These are phyloP conservation scores for Fusarium sp. DNA, from an alignment of 2,329 filamentous ascomycete species.

Conservation along the genomic window DNA sequence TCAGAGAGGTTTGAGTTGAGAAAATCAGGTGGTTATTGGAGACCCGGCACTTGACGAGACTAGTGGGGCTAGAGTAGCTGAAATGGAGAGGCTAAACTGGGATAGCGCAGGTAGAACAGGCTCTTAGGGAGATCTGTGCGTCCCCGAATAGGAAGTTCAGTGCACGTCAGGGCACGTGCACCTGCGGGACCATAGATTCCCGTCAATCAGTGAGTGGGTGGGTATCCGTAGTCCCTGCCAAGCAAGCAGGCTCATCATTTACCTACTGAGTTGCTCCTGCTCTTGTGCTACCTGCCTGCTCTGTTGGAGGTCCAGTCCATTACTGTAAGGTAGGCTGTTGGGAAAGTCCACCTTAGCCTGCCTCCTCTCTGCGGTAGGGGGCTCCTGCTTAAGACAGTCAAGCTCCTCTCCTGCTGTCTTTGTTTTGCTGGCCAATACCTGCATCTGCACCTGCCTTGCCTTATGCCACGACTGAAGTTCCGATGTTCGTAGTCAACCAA, in stretches of 20 bases:
- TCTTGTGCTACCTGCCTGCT: not conserved
- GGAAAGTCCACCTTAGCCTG: not conserved
- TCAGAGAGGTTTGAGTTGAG: not conserved
- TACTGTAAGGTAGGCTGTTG: not conserved
- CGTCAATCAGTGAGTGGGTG: conserved; percentile 22
- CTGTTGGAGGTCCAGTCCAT: not conserved
- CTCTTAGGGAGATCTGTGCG: conserved; percentile 27
- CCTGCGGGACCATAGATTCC: conserved; percentile 39
- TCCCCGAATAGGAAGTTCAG: conserved; percentile 31
- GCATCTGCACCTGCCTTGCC: not conserved
- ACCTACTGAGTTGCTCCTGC: not conserved
- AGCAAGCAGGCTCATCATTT: conserved; percentile 29
- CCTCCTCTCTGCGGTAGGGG: not conserved
- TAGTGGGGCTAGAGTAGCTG: conserved; percentile 16
- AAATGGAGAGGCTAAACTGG: conserved; percentile 28
- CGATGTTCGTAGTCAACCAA: not conserved
- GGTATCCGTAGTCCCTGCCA: conserved; percentile 24
- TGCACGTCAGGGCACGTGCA: conserved; percentile 38
- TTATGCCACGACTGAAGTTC: not conserved
- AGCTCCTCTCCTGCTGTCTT: not conserved
- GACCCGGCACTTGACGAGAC: conserved; percentile 25
- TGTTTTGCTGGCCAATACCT: not conserved
- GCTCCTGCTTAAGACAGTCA: not conserved
- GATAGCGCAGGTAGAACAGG: conserved; percentile 21
- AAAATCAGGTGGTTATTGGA: conserved; percentile 10